Percentiles rank a stretch among this genome's conserved stretches.
Conservation (phyloP, 768 basidiomycete species). For the Termitomyces sp. region DNA sequence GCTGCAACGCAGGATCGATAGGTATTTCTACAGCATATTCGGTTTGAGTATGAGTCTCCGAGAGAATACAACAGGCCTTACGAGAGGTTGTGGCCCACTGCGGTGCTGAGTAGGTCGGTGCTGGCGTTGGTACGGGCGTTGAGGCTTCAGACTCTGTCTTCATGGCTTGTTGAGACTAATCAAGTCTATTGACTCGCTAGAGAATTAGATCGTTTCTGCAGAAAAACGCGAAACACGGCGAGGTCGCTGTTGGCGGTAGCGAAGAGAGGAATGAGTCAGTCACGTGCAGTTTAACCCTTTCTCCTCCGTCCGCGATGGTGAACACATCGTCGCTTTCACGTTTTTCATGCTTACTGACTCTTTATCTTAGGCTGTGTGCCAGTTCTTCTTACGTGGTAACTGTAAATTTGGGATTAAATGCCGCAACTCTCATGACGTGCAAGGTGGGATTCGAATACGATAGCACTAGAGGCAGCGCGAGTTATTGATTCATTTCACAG, state of each 20-base stretch:
- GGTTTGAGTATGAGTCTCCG: neutral
- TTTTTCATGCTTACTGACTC: neutral
- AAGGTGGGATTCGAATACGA: conserved; percentile 13
- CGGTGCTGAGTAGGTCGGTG: conserved; percentile 21
- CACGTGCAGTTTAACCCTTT: neutral
- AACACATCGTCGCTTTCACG: neutral
- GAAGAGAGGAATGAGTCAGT: neutral
- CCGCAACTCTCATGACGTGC: conserved; percentile 41
- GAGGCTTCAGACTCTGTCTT: conserved; percentile 34
- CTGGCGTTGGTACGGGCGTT: conserved; percentile 19
- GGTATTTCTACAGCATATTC: conserved; percentile 42
- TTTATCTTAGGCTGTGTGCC: conserved; percentile 45
- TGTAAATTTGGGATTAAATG: conserved; percentile 66
- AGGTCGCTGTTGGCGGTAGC: neutral
- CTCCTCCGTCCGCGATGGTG: conserved; percentile 12
- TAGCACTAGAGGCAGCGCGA: no score
- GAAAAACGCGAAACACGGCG: neutral
- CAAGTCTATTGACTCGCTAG: neutral
- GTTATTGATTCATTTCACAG: neutral
- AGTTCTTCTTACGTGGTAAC: conserved; percentile 54
- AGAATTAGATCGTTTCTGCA: neutral
- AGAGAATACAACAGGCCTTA: conserved; percentile 8
- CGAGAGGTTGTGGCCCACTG: conserved; percentile 27
- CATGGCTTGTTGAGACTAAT: conserved; percentile 16
- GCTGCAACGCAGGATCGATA: conserved; percentile 64